phyloP scores from a whole-genome alignment of 2,329 filamentous ascomycete genomes.

The Balansia obtecta region DNA sequence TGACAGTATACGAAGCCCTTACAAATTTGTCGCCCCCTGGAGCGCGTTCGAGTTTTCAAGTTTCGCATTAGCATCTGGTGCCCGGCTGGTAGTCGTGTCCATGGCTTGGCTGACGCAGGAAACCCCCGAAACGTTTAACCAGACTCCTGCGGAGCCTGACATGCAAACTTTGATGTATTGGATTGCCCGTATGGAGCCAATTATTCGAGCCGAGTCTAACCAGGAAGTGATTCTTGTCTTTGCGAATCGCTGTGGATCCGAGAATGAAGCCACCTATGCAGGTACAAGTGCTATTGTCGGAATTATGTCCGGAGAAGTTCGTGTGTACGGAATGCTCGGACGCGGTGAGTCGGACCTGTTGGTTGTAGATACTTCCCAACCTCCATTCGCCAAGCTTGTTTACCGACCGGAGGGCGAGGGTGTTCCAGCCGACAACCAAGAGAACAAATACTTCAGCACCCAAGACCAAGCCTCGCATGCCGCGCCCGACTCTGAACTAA shows the following conservation, averaged over 20 bases:
- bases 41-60: conserved; percentile 31
- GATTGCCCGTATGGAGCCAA: conserved; percentile 57
- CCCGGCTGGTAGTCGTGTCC: conserved; percentile 54
- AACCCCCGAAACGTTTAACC: conserved; percentile 32
- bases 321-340: conserved; percentile 56
- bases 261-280: conserved; percentile 55
- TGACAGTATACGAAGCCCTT: conserved; percentile 14
- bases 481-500: neutral
- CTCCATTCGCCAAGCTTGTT: conserved; percentile 33
- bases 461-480: neutral
- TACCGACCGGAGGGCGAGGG: conserved; percentile 5
- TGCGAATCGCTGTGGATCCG: conserved; percentile 57
- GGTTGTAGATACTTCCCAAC: conserved; percentile 47
- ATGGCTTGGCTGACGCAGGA: conserved; percentile 68
- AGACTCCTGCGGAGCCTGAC: conserved; percentile 46
- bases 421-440: neutral
- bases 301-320: conserved; percentile 52
- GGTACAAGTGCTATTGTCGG: conserved; percentile 63
- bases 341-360: conserved; percentile 58
- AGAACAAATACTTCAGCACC: neutral
- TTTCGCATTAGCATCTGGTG: conserved; percentile 41
- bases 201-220: conserved; percentile 36
- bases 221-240: conserved; percentile 58
- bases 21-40: conserved; percentile 28
- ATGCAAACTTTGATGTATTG: conserved; percentile 66